Evolutionary conservation across 2,329 filamentous ascomycete genomes (phyloP).

Genomic region (Diaporthe ampelina): DNA sequence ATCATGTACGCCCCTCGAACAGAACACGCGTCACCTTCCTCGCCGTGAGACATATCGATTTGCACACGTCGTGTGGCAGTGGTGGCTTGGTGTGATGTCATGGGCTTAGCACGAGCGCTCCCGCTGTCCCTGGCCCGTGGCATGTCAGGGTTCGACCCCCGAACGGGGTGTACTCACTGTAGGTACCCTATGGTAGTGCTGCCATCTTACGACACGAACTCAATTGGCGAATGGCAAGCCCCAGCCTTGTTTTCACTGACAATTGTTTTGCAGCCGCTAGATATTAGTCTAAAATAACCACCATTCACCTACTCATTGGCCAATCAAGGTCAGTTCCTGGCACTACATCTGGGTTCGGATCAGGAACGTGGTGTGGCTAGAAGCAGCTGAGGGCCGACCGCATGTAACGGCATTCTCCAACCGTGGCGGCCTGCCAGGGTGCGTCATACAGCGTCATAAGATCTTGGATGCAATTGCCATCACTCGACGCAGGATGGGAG

Average conservation of each 20-base stretch:
- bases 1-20: constrained; percentile 3
- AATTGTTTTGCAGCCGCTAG: neutral
- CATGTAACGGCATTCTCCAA: constrained; percentile 26
- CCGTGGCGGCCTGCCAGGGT: neutral
- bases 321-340: no score
- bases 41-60: constrained; percentile 24
- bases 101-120: constrained; percentile 3
- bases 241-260: neutral
- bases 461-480: constrained; percentile 28
- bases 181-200: no score
- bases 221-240: neutral
- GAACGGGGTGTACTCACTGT: no score
- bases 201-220: neutral
- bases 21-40: constrained; percentile 10
- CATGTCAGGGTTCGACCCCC: constrained; percentile 25
- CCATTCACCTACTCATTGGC: neutral
- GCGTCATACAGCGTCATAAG: constrained; percentile 29
- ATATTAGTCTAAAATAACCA: neutral
- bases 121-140: no score
- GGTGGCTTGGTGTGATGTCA: constrained; percentile 32
- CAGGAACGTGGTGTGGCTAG: constrained; percentile 13
- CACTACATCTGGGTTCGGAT: neutral
- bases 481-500: constrained; percentile 10
- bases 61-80: neutral
- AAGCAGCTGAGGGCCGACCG: constrained; percentile 8